Evolutionary conservation across 257 asterid species (phyloP).

Genomic region (Solanum chiquidenum): DNA sequence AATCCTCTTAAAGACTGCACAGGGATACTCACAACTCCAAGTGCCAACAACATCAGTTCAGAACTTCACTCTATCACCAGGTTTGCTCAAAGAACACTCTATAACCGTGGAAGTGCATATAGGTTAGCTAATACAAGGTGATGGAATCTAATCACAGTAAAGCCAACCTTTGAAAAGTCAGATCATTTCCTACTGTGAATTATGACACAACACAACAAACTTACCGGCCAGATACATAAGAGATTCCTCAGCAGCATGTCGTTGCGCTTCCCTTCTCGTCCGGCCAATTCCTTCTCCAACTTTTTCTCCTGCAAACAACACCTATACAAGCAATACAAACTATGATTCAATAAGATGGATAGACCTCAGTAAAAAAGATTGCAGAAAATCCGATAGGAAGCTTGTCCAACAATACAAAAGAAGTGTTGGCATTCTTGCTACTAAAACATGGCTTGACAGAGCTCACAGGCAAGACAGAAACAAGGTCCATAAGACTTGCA

Average conservation of each 20-base stretch:
- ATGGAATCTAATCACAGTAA: not conserved
- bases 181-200: constrained; percentile 2
- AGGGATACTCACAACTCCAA: not conserved
- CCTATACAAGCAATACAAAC: constrained; percentile 40
- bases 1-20: not conserved
- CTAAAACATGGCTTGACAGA: not conserved
- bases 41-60: not conserved
- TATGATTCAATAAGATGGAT: not conserved
- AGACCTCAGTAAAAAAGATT: not conserved
- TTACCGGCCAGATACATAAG: constrained; percentile 79
- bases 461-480: not conserved
- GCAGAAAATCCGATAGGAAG: not conserved
- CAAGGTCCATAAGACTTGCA: not conserved
- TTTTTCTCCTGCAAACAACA: constrained; percentile 78
- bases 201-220: not conserved
- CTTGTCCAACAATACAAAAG: not conserved
- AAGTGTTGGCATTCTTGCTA: not conserved
- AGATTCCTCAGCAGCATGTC: constrained; percentile 73
- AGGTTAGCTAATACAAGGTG: not conserved
- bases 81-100: not conserved
- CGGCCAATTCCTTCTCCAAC: constrained; percentile 77
- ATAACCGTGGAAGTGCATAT: not conserved
- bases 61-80: not conserved
- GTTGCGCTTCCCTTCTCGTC: constrained; percentile 90
- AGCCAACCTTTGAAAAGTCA: not conserved